Base-by-base conservation (phyloP, 768 basidiomycete genomes). In the Ramaria sp. region DNA sequence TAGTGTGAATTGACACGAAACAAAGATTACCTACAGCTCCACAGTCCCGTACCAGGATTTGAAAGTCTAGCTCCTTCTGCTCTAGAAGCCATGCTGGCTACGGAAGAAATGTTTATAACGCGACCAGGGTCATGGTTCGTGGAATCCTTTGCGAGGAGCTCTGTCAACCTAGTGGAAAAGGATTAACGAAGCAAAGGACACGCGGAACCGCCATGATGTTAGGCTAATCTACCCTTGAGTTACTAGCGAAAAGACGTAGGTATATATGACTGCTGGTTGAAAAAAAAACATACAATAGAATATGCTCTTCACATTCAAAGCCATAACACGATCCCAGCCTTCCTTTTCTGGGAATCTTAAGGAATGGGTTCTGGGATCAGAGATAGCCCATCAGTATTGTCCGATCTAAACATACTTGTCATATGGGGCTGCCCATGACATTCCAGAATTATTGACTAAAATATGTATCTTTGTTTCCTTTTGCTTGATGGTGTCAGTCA, bases 281-380 rank as follows among this genome's bases (percentile, higher is more conserved):
- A 25, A 18, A 20, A n/a, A 36, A 50, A 2, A 66, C 82, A 57
- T 58, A 88, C 86, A 73, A 69, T 90, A 93, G 61, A 88, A 92
- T 41, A 86, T 72, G 56, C 81, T 81, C 71, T 92, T 93, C 50
- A 93, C 88, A 62, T 93, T 93, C 36, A 91, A 78, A 20, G 79
- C 78, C 64, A 91, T 77, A 37, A 92, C 73, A 34, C 83, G 82
- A 59, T 92, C 88, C 90, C 90, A 92, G 1, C 90, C 89, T 59
- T 81, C 82, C 60, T 80, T 80, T 66, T 91, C 88, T 0, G 88
- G 87, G 58, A 86, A 78, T 59, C 67, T 69, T 18, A 25, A 24
- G 28, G 36, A 24, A 38, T n/a, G 16, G 39, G 39, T n/a, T 41
- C 39, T 16, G 8, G 20, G 7, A 41, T 41, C 39, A 41, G 39